Evolutionary conservation across 306 rosid species (phyloP), one percentile per base, ranked within the genome.

Genomic region (Vigna reflexopilosa): DNA sequence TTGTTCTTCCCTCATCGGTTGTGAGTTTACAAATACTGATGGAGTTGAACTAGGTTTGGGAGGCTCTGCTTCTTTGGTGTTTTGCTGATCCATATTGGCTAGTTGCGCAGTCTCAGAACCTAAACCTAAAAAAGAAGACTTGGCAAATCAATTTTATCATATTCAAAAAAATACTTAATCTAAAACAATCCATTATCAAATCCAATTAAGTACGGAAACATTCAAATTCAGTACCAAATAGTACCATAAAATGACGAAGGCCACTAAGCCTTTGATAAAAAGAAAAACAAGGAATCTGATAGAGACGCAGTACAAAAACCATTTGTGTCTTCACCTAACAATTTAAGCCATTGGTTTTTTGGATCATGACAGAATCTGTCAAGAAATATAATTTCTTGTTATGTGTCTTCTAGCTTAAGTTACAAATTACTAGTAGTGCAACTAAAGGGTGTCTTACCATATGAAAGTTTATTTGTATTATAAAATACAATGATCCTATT

Each of bases 1-100:
- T 84, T 95, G 99, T 11, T 95, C 99, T 86, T 95, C 98, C 70
- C 99, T 85, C 82, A 93, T 72, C 47, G 99, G 96, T 82, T 93
- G 89, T 0, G 94, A 84, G 80, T 88, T 91, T 78, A 91, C 96
- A 80, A 95, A 95, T 79, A 87, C 94, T 1, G 98, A 92, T 22
- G 93, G 67, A 17, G 87, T 16, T 48, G 93, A 80, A 77, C 9
- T 82, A 64, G 70, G 90, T 56, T 84, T 88, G 5, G 80, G 83
- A 64, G 89, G 83, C 72, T 92, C 94, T 49, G 90, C 94, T 54
- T 47, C 94, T 77, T 30, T 70, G 80, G 81, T 85, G 73, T 79
- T 83, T 82, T 85, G 88, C 79, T 76, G 90, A 83, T 82, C 88
- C 81, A 73, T 81, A 64, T 63, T 72, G 70, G 86, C 71, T 47